Percentiles rank a stretch among this genome's conserved stretches.
These are phyloP conservation scores for Aspergillus pseudoterreus DNA, from an alignment of 2,329 filamentous ascomycete species.

Conservation along the genomic window DNA sequence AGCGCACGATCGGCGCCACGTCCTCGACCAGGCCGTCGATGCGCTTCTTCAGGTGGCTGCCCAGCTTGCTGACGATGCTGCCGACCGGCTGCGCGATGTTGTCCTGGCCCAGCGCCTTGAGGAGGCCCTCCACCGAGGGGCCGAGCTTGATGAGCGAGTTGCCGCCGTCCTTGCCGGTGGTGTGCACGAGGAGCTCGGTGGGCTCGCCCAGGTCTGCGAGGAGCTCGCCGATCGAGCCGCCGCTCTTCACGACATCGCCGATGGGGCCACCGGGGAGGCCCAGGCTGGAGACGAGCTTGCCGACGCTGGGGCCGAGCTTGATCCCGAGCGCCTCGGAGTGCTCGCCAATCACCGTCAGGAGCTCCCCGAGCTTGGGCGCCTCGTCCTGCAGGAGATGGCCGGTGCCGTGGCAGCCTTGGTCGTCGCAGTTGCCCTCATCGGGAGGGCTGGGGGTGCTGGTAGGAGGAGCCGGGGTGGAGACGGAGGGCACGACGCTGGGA, in stretches of 20 bases:
- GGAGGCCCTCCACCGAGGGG: conserved; percentile 23
- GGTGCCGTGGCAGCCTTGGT: conserved; percentile 16
- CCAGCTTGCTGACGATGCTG: conserved; percentile 15
- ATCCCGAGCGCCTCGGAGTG: conserved; percentile 25
- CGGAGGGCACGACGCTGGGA: background rate
- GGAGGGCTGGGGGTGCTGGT: background rate
- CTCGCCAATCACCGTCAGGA: conserved; percentile 27
- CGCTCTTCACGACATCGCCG: background rate
- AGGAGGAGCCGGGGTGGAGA: background rate
- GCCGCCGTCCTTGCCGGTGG: background rate
- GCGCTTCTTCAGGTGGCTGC: conserved; percentile 10
- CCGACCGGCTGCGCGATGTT: conserved; percentile 24
- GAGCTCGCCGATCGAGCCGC: background rate
- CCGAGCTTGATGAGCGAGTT: conserved; percentile 24
- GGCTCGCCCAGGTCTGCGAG: conserved; percentile 11
- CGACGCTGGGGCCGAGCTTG: conserved; percentile 26
- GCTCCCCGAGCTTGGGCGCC: conserved; percentile 27
- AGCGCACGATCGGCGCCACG: conserved; percentile 7
- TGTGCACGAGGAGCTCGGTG: background rate
- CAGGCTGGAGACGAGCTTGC: conserved; percentile 25
- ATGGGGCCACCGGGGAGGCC: conserved; percentile 15
- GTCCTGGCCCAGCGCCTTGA: conserved; percentile 26
- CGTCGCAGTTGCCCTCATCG: conserved; percentile 9
- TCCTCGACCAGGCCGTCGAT: conserved; percentile 10
- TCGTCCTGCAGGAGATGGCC: conserved; percentile 30